Conservation (phyloP, 2,329 filamentous ascomycete species). For the Pseudogymnoascus sp. region DNA sequence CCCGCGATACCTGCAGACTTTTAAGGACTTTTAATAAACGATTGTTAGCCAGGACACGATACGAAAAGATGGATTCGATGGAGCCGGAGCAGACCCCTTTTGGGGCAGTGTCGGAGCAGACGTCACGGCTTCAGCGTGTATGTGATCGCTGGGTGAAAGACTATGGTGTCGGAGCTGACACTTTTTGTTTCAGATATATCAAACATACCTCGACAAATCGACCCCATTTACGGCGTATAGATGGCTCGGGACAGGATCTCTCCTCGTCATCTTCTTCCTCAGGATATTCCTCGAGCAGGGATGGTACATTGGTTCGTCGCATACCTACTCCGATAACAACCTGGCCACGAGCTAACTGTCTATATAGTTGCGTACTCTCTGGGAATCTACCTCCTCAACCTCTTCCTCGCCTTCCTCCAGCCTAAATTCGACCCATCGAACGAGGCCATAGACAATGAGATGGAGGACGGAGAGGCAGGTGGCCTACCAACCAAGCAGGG, state of each 20-base stretch:
- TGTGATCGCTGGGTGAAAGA: conserved; percentile 27
- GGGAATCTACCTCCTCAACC: conserved; percentile 96
- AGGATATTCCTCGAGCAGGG: conserved; percentile 89
- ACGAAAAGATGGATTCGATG: conserved; percentile 63
- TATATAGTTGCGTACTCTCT: conserved; percentile 83
- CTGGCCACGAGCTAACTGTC: conserved; percentile 1
- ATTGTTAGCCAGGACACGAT: neutral
- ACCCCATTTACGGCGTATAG: conserved; percentile 84
- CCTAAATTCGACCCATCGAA: conserved; percentile 98
- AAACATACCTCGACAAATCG: conserved; percentile 86
- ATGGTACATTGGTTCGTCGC: conserved; percentile 85
- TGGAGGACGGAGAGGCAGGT: conserved; percentile 82
- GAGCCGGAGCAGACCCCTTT: conserved; percentile 90
- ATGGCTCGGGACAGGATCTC: conserved; percentile 75
- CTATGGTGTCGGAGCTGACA: conserved; percentile 15
- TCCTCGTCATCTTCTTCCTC: conserved; percentile 74
- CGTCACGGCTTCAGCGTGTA: conserved; percentile 65
- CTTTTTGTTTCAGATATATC: conserved; percentile 62
- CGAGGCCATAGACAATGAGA: conserved; percentile 82
- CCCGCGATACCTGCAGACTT: neutral
- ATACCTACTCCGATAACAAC: neutral
- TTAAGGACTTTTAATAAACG: neutral
- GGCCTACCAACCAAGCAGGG: conserved; percentile 89
- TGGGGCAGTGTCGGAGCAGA: conserved; percentile 80
- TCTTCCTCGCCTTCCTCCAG: conserved; percentile 96